Base-by-base conservation (phyloP, 352 stramenopile species). In the Thraustochytrium sp. region DNA sequence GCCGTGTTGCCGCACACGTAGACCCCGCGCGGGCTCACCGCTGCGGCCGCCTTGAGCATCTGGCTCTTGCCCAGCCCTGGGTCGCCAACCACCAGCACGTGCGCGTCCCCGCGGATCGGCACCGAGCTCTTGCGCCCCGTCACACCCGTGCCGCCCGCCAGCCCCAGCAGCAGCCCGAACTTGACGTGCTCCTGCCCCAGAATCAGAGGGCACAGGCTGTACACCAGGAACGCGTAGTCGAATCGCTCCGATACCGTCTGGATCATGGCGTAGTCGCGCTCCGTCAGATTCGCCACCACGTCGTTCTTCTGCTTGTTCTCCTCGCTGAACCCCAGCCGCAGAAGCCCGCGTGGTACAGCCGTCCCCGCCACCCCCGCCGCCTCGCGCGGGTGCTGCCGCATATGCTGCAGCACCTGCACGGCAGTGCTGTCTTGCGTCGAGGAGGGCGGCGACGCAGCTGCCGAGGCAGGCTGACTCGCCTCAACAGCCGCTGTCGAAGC, bases 171-270 rank as follows among this genome's bases (percentile, higher is more conserved):
- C 13, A 99, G 90, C 0, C 96, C 96, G 23, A 89, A 90, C 88
- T 99, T 99, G n/a, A 98, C 95, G 56, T 97, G 86, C 84, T 99
- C 94, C 85, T 99, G 97, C 51, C 96, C 95, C 87, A 97, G 98
- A 77, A 99, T 99, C 16, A 89, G 89, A 18, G 96, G 96, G 85
- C 94, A 98, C 4, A 99, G 85, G 13, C 68, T 80, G 38, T 94
- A 97, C 74, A 94, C 89, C 11, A 99, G 93, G 4, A 98, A 87
- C 1, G 74, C 31, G 29, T 68, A 87, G 72, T 97, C 93, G n/a
- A 65, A 80, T 23, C 26, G 29, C 23, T 63, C 31, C 44, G 68
- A 46, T 0, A 80, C 68, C 68, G 53, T 68, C 42, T 64, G 44
- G 26, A 80, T 80, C 68, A 80, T 80, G 3, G 18, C 29, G 38